Evolutionary conservation across 2,329 filamentous ascomycete genomes (phyloP), one percentile per base, ranked within the genome.

Genomic region (Penicillium sp.): DNA sequence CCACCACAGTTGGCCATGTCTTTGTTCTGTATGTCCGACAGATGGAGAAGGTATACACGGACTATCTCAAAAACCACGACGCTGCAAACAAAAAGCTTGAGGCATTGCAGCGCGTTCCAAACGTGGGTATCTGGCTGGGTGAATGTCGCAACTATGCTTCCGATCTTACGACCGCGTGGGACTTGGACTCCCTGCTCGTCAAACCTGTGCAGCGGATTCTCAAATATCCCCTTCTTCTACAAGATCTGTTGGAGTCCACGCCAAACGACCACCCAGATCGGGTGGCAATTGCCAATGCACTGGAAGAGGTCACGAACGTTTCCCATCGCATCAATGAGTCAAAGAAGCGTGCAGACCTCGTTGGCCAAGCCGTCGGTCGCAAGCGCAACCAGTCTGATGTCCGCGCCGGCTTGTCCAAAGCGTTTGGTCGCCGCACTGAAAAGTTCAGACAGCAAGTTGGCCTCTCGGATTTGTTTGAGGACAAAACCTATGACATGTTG

Each of bases 191-290:
- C 0, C 80, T 99, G n/a, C 83, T 99, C 18, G 93, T 99, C 69
- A 99, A 99, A 74, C 94, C 94, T 1, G 92, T 96, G 72, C 94
- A 99, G 75, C 86, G 94, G 45, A 88, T 97, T 58, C 87, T 93
- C 32, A 97, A 97, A 68, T 99, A 97, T 68, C 92, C 92, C 3
- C 86, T 96, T 43, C 80, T 99, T 39, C 84, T 99, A 43, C 85
- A 86, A 32, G 87, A 92, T 53, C 79, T 99, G 10, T 79, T 95
- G 22, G 86, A 92, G 59, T 84, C 88, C 53, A 97, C 93, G 0
- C 88, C 90, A 0, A 75, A 82, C 9, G 87, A 92, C 59, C 94
- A 99, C 68, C 92, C 93, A 0, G 94, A 99, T 72, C 84, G 88
- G 56, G 78, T 81, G 24, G 78, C 83, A 8, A 82, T 99, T 32